Evolutionary conservation across 768 basidiomycete genomes (phyloP), one percentile per base, ranked within the genome.

Genomic region (Trametes cingulata): DNA sequence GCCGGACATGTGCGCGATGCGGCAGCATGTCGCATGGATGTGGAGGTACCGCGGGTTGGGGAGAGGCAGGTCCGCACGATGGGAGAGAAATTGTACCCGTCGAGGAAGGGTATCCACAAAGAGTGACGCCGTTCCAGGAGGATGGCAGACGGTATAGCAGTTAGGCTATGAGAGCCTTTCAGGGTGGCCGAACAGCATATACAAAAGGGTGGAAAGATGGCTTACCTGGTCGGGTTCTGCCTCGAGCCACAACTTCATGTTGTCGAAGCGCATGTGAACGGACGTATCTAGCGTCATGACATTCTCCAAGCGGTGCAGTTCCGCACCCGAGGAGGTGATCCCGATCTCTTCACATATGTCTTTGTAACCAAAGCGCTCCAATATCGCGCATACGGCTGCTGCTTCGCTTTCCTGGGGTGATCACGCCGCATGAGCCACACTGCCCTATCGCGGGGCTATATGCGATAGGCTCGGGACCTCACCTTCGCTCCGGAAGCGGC

Each of bases 1-100:
- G 22, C 55, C 43, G 1, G 55, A 56, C 17, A 56, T 19, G 35
- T 45, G 55, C 17, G 29, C 55, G 36, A 56, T 46, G 13, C 45
- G 40, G 22, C 41, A 41, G 19, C 54, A 56, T 9, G 55, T 42
- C 19, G 22, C 43, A 24, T 33, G 55, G 9, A 48, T 7, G 10
- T n/a, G 42, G 3, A 47, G 55, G 17, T 33, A 46, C 52, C 13
- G 12, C 1, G 22, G 52, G 22, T 39, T 43, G 7, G 37, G 39
- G 13, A 53, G 52, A 19, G 40, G 19, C 22, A 59, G 14, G 10
- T 33, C 29, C 29, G 4, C 29, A 33, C 29, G 29, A n/a, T n/a
- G n/a, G n/a, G n/a, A n/a, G n/a, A n/a, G n/a, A n/a, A n/a, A n/a
- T n/a, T n/a, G n/a, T n/a, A n/a, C n/a, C n/a, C n/a, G n/a, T n/a